phyloP scores from a whole-genome alignment of 805 yeast genomes.

The Saccharomycopsis capsularis region DNA sequence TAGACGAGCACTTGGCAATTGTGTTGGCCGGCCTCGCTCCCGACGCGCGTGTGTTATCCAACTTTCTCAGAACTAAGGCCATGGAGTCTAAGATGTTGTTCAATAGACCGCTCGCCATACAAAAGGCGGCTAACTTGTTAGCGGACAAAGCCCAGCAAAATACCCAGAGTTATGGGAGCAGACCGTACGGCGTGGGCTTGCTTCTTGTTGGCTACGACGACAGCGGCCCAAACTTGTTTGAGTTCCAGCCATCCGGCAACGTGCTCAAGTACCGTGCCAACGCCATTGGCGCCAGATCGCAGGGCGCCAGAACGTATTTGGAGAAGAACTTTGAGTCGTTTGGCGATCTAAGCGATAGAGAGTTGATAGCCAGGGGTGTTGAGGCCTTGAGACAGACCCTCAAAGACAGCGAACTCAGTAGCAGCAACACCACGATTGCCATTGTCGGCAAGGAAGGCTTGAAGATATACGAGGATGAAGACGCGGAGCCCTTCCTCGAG shows the following conservation, averaged over 20 bases:
- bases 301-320: constrained; percentile 93
- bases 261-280: constrained; percentile 87
- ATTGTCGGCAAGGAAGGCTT: constrained; percentile 84
- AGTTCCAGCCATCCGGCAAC: constrained; percentile 94
- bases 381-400: constrained; percentile 90
- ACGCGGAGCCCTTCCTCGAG: constrained; percentile 40
- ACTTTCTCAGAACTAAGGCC: constrained; percentile 84
- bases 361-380: constrained; percentile 78
- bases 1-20: constrained; percentile 90
- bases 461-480: constrained; percentile 78
- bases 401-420: constrained; percentile 86
- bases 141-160: constrained; percentile 97
- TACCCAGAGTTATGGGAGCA: constrained; percentile 91
- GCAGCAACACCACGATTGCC: constrained; percentile 82
- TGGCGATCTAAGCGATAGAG: constrained; percentile 53
- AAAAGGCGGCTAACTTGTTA: constrained; percentile 74
- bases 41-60: constrained; percentile 91
- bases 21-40: constrained; percentile 98
- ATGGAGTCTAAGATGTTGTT: constrained; percentile 79
- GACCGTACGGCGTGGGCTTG: constrained; percentile 98
- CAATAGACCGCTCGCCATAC: constrained; percentile 77
- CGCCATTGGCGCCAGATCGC: constrained; percentile 97
- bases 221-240: constrained; percentile 88
- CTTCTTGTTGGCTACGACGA: constrained; percentile 87
- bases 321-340: constrained; percentile 78